Percentiles rank a stretch among this genome's conserved stretches.
Conservation (phyloP, 2,329 filamentous ascomycete species). For the Dactylellina drechsleri region DNA sequence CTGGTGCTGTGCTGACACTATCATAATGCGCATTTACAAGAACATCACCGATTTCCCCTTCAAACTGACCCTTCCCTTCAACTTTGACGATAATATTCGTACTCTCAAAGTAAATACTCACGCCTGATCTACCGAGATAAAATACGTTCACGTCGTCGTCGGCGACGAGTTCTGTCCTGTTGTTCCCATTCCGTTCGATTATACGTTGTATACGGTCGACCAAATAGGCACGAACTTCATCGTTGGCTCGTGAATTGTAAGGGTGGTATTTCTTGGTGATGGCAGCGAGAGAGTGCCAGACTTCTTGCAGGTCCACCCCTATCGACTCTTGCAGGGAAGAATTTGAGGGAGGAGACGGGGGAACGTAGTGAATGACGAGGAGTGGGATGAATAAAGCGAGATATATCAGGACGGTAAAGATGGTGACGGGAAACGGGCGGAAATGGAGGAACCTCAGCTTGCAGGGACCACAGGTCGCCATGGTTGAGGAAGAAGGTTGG, state of each 20-base stretch:
- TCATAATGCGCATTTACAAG: slow-evolving; percentile 96
- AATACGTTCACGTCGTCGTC: slow-evolving; percentile 83
- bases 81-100: slow-evolving; percentile 94
- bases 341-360: slow-evolving; percentile 62
- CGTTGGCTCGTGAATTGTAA: slow-evolving; percentile 86
- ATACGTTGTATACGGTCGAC: slow-evolving; percentile 77
- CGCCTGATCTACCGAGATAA: slow-evolving; percentile 64
- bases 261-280: slow-evolving; percentile 82
- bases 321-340: slow-evolving; percentile 51
- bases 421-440: slow-evolving; percentile 79
- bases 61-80: slow-evolving; percentile 78
- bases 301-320: slow-evolving; percentile 83
- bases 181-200: slow-evolving; percentile 64
- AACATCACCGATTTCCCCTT: slow-evolving; percentile 81
- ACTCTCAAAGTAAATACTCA: slow-evolving; percentile 84
- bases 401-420: slow-evolving; percentile 81
- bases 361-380: slow-evolving; percentile 78
- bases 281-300: slow-evolving; percentile 82
- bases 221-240: slow-evolving; percentile 80
- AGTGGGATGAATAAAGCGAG: slow-evolving; percentile 78
- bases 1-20: slow-evolving; percentile 89
- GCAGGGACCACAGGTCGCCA: slow-evolving; percentile 49
- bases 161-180: slow-evolving; percentile 68
- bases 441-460: slow-evolving; percentile 65
- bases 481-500: slow-evolving; percentile 6